Base-by-base conservation (phyloP, 2,329 filamentous ascomycete species). In the Colletotrichum cereale region DNA sequence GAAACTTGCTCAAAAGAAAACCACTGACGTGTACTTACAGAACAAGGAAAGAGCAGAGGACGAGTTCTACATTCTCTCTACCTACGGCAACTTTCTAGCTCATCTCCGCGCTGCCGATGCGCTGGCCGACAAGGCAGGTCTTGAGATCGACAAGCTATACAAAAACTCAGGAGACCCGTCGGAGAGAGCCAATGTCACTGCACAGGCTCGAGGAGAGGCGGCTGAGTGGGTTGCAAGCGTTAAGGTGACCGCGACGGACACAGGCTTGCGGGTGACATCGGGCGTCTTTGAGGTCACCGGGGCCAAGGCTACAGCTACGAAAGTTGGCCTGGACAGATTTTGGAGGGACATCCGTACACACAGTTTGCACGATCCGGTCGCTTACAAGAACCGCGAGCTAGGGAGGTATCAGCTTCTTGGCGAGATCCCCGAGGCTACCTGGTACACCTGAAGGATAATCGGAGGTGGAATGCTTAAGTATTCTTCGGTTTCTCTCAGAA, bases 271-370 rank as follows among this genome's bases (percentile, higher is more conserved):
- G 5, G 88, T 92, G 3, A 90, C 90, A 0, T 80, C 84, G 0
- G 89, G 89, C 0, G 84, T 92, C 2, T 92, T 92, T 75, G 90
- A 92, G 77, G 87, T 91, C 6, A 90, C 89, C 0, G 90, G 88
- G 0, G 84, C 89, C 0, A 86, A 87, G 71, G 84, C 89, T 0
- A 92, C 90, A 0, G 84, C 86, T 0, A 81, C 81, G 65, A 90
- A 86, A 74, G 86, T 90, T 1, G 89, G 89, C 0, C 79, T 92
- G 69, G 90, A 92, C 80, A 82, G 90, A 1, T 92, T 90, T 78
- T 92, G 89, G 89, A 83, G 90, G 56, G 90, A 92, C 75, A 81
- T 92, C n/a, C 79, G 90, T 6, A 91, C 89, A 5, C 90, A 92
- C 79, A 88, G 86, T 0, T 78, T 92, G 75, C 90, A 92, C 79